Base-by-base conservation (phyloP, 768 basidiomycete species). In the Boletales sp. region DNA sequence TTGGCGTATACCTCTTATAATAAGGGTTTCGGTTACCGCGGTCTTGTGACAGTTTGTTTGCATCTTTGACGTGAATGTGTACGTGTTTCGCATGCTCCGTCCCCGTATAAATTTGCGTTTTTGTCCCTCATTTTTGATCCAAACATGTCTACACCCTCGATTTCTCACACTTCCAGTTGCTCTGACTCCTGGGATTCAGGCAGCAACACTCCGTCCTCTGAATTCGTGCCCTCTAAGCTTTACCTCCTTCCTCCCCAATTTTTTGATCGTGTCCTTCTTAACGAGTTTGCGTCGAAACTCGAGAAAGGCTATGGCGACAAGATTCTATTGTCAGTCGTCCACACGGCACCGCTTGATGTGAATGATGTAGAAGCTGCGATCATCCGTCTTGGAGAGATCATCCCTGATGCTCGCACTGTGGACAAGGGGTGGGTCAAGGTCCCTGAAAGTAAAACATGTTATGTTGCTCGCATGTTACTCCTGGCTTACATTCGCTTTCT, bases 221-320 rank as follows among this genome's bases (percentile, higher is more conserved):
- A 69, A 40, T 63, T 55, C 2, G 34, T 34, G 3, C 51, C 34
- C 15, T 29, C 61, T 2, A 61, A 48, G 52, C 12, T 46, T n/a
- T 69, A 55, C 44, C 52, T 69, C 3, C 57, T 69, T n/a, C 27
- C 54, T n/a, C 63, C 58, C 1, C 29, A 31, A 18, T 53, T 61
- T 4, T 35, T 66, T 34, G 43, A 53, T 1, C 9, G 10, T 14
- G n/a, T 9, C 14, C 50, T 46, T 10, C 51, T 69, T 39, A 47
- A 43, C 21, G 17, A 43, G 1, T 63, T 67, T 12, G 40, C 52
- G 2, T 53, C 54, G 8, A 59, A 49, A 36, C 57, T 69, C 24
- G 59, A 61, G 11, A 67, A 55, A 30, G 65, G 67, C n/a, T 56
- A 58, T 35, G 65, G 52, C 4, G 63, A 66, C 43, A 63, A 52